Conservation (phyloP, 2,329 filamentous ascomycete species). For the Microdochium bolleyi region DNA sequence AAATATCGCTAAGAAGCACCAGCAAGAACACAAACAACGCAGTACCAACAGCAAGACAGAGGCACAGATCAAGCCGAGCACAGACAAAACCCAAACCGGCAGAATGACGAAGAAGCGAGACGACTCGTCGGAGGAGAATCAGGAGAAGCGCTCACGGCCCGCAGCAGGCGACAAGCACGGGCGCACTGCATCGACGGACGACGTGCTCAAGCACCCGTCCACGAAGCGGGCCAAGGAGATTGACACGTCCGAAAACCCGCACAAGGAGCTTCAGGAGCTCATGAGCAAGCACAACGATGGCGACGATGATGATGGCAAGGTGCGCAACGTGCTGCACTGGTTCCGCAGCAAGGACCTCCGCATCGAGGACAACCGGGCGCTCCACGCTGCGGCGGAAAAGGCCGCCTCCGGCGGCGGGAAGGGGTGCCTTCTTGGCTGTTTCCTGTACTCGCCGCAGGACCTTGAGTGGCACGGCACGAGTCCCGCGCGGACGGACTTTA, state of each 20-base stretch:
- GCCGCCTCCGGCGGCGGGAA: slow-evolving; percentile 5
- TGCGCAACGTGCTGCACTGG: slow-evolving; percentile 13
- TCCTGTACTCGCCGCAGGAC: slow-evolving; percentile 13
- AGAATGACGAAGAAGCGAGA: too few species aligned
- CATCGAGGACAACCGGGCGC: slow-evolving; percentile 13
- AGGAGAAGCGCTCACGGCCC: neutral
- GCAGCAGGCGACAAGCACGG: slow-evolving; percentile 9
- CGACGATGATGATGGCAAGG: neutral
- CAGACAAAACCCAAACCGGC: too few species aligned
- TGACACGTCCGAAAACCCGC: slow-evolving; percentile 10
- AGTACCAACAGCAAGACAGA: neutral
- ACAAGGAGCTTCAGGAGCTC: slow-evolving; percentile 5
- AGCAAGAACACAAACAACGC: too few species aligned
- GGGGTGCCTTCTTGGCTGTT: slow-evolving; percentile 9
- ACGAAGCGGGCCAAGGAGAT: slow-evolving; percentile 17
- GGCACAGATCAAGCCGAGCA: neutral
- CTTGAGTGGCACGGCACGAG: slow-evolving; percentile 15
- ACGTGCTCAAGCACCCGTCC: slow-evolving; percentile 14
- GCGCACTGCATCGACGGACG: slow-evolving; percentile 9
- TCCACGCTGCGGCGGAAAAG: slow-evolving; percentile 11
- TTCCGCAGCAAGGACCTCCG: slow-evolving; percentile 16
- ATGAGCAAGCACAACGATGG: slow-evolving; percentile 3
- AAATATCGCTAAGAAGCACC: too few species aligned
- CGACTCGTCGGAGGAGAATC: too few species aligned
- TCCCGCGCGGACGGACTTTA: slow-evolving; percentile 12